Percentiles rank a stretch among this genome's conserved stretches.
These are phyloP conservation scores for Syncephalastrum monosporum DNA, from an alignment of 371 early-diverging fungal genomes.

Conservation along the genomic window DNA sequence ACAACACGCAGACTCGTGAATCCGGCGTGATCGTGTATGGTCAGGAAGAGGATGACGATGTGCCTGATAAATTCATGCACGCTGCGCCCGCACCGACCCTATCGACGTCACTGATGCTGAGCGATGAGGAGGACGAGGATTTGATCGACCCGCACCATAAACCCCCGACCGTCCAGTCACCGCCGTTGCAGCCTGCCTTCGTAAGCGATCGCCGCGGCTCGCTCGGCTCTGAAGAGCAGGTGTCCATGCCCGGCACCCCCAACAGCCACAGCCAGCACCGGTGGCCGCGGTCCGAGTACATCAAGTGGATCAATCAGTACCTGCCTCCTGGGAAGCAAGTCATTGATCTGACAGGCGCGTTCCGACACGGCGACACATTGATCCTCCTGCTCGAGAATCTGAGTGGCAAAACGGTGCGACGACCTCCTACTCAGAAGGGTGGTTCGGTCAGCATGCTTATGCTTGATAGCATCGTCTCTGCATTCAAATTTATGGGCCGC, in stretches of 20 bases:
- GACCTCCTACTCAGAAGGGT: constrained; percentile 21
- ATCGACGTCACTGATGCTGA: constrained; percentile 11
- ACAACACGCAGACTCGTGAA: constrained; percentile 14
- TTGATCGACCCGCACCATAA: constrained; percentile 28
- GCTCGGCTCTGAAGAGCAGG: no score
- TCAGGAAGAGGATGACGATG: constrained; percentile 12
- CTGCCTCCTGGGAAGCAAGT: constrained; percentile 37
- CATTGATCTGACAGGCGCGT: constrained; percentile 41
- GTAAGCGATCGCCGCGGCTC: constrained; percentile 7
- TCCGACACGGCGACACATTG: constrained; percentile 54
- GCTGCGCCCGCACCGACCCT: constrained; percentile 10
- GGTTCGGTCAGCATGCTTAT: constrained; percentile 38
- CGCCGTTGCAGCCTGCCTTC: background rate
- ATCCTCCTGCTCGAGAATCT: constrained; percentile 51
- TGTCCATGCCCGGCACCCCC: constrained; percentile 2
- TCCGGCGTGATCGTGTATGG: constrained; percentile 13
- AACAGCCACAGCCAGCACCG: constrained; percentile 5
- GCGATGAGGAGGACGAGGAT: constrained; percentile 24
- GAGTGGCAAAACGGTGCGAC: constrained; percentile 48
- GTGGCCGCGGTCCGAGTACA: constrained; percentile 48
- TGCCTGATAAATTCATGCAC: constrained; percentile 14
- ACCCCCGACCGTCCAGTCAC: background rate
- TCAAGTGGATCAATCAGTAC: constrained; percentile 59
- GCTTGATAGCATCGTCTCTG: constrained; percentile 55
- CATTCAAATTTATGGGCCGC: constrained; percentile 59